A percentile compares a stretch with the other conserved stretches of the same genome.
Conservation (phyloP, 331 rosid species). For the Malus hybrid region DNA sequence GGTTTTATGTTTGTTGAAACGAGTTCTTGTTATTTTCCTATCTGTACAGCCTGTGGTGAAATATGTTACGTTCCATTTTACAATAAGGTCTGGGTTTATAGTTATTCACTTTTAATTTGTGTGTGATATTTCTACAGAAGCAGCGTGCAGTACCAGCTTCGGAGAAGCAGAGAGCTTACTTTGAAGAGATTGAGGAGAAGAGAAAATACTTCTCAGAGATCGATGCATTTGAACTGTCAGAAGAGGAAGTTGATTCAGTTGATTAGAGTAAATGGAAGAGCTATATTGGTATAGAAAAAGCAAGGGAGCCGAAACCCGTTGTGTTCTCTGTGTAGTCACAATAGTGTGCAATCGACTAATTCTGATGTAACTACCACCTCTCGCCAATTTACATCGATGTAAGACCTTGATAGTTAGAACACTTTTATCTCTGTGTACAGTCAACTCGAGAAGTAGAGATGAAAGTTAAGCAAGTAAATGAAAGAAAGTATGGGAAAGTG, state of each 20-base stretch:
- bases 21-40: background rate
- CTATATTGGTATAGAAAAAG: background rate
- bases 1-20: background rate
- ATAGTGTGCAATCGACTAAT: background rate
- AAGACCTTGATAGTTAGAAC: background rate
- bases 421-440: background rate
- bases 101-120: conserved; percentile 4
- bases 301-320: background rate
- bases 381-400: background rate
- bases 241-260: conserved; percentile 33
- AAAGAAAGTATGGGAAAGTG: background rate
- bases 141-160: conserved; percentile 6
- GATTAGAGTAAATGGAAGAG: conserved; percentile 15
- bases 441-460: background rate
- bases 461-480: background rate
- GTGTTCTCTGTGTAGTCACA: conserved; percentile 13
- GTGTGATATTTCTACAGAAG: conserved; percentile 23
- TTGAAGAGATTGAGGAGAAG: conserved; percentile 47
- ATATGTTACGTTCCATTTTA: too few species aligned
- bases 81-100: background rate
- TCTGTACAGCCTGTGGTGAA: background rate
- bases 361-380: background rate
- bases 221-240: conserved; percentile 43
- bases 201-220: conserved; percentile 49
- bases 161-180: conserved; percentile 38